Base-by-base conservation (phyloP, 345 rosid species). In the Passiflora organensis region DNA sequence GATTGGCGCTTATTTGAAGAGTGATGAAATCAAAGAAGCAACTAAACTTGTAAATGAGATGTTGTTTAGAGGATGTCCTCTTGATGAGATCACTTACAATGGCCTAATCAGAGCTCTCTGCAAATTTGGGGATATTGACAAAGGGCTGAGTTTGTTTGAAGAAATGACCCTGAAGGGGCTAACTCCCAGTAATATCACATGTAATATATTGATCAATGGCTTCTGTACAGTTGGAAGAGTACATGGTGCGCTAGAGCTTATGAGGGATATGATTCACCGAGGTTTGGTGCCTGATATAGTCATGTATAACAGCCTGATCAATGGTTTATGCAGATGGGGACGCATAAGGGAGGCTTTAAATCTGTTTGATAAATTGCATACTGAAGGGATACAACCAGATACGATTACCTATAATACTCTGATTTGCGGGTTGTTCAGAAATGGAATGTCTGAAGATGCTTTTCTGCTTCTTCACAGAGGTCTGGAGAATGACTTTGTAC, bases 261-360 rank as follows among this genome's bases (percentile, higher is more conserved):
- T 83, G 13, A 79, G 74, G 72, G 87, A 87, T 69, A 83, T 83
- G 89, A 77, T 91, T 69, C 75, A 67, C 47, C 77, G 72, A 68
- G 95, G 95, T 42, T 60, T 83, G 47, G 75, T 77, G 6, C 96
- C 95, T 13, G 96, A 87, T 52, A 76, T 91, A 55, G 87, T 83
- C 51, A 85, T 88, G 36, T 87, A 80, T 68, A 91, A 91, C 62
- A 87, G 78, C 70, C 66, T 91, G 49, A 82, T 91, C 17, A 83
- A 91, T 56, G 95, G 97, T 61, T 60, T 87, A 13, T 87, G 97
- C 66, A 82, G 72, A 64, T 72, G 43, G 8, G 81, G 85, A 48
- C 77, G 80, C 62, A 63, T 76, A 5, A 58, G 21, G 44, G 87
- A 87, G 70, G 97, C 89, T 56, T 39, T 82, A 54, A 70, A 65